phyloP scores from a whole-genome alignment of 768 basidiomycete genomes.

The Cytidiella melzeri region DNA sequence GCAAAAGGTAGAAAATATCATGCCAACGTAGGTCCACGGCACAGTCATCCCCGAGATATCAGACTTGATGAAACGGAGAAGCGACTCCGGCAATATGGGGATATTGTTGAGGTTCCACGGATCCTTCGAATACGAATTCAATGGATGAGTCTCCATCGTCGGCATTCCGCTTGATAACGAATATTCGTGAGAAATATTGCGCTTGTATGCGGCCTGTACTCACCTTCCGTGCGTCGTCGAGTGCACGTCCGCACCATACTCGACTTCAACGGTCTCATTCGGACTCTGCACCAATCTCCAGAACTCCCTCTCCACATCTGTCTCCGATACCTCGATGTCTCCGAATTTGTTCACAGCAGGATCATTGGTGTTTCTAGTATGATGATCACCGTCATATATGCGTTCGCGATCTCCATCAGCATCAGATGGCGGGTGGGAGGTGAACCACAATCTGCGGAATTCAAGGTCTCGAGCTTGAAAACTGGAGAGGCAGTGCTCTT shows the following conservation, averaged over 20 bases:
- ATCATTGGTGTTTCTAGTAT: slow-evolving; percentile 24
- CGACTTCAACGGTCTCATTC: slow-evolving; percentile 91
- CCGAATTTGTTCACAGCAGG: slow-evolving; percentile 51
- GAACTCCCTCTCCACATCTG: slow-evolving; percentile 91
- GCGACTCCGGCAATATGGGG: slow-evolving; percentile 86
- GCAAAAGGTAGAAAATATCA: slow-evolving; percentile 98
- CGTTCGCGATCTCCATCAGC: slow-evolving; percentile 24
- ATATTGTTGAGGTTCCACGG: slow-evolving; percentile 99
- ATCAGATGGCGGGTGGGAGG: slow-evolving; percentile 56
- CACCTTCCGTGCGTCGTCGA: slow-evolving; percentile 97
- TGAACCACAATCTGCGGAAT: slow-evolving; percentile 88
- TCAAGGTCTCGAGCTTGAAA: slow-evolving; percentile 89
- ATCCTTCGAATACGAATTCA: slow-evolving; percentile 81
- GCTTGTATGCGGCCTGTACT: slow-evolving; percentile 18
- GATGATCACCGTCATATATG: slow-evolving; percentile 9
- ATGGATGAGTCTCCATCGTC: slow-evolving; percentile 88
- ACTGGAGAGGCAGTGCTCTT: slow-evolving; percentile 87
- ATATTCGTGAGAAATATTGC: no score
- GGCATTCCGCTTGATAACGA: slow-evolving; percentile 82
- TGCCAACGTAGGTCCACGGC: slow-evolving; percentile 98
- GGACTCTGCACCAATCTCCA: slow-evolving; percentile 93
- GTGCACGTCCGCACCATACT: slow-evolving; percentile 99
- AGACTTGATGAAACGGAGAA: slow-evolving; percentile 95
- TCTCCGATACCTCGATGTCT: slow-evolving; percentile 69
- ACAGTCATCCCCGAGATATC: slow-evolving; percentile 99